phyloP scores from a whole-genome alignment of 164 flowering plant species.

The Protea cynaroides region DNA sequence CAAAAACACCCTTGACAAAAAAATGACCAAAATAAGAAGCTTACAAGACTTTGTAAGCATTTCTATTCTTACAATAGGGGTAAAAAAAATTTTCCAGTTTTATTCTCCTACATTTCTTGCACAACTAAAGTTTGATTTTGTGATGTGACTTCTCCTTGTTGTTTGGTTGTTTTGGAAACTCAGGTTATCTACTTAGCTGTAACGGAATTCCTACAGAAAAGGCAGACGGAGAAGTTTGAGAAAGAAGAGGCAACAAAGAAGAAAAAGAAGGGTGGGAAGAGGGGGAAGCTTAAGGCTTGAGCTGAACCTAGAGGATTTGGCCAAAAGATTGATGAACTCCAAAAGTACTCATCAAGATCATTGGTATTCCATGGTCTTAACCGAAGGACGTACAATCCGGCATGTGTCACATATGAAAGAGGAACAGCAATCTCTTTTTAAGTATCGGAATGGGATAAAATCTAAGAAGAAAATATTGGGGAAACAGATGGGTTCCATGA shows the following conservation, averaged over 20 bases:
- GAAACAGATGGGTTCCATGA: too few species aligned
- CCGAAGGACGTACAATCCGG: too few species aligned
- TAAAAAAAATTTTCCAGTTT: constrained; percentile 13
- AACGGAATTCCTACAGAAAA: constrained; percentile 73
- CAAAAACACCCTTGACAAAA: too few species aligned
- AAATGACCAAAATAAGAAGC: too few species aligned
- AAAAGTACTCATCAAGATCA: too few species aligned
- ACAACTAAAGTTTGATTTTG: constrained; percentile 11
- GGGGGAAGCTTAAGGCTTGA: constrained; percentile 31
- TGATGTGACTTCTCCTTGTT: constrained; percentile 13
- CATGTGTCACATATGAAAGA: too few species aligned
- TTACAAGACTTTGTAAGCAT: constrained; percentile 59
- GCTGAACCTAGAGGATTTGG: constrained; percentile 81
- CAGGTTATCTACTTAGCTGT: constrained; percentile 77
- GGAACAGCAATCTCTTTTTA: too few species aligned
- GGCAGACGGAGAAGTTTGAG: constrained; percentile 24
- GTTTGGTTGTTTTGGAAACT: background rate
- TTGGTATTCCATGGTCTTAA: too few species aligned
- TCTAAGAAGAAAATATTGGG: too few species aligned
- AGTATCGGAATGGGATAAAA: too few species aligned
- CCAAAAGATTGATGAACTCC: constrained; percentile 53
- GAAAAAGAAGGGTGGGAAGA: constrained; percentile 34
- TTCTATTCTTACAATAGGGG: constrained; percentile 76
- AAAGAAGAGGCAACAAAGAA: too few species aligned
- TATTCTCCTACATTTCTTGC: background rate